phyloP scores from a whole-genome alignment of 2,329 filamentous ascomycete species.

The Fusarium anthophilum region DNA sequence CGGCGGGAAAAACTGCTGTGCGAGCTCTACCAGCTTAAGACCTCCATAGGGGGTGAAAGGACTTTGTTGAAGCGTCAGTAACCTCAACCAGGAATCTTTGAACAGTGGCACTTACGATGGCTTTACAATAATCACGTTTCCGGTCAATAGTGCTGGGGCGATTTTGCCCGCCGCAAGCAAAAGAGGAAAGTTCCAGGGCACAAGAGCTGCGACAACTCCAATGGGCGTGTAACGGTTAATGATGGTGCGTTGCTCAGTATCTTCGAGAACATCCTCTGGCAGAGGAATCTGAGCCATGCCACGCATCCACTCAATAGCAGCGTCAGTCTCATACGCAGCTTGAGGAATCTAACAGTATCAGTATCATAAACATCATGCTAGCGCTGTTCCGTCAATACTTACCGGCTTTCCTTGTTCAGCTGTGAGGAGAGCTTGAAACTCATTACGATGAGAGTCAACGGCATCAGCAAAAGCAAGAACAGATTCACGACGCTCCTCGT shows the following conservation, averaged over 20 bases:
- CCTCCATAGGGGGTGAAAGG: constrained; percentile 66
- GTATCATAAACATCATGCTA: fast-evolving
- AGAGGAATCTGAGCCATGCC: constrained; percentile 41
- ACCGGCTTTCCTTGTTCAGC: constrained; percentile 46
- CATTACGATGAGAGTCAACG: constrained; percentile 20
- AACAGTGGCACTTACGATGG: constrained; percentile 50
- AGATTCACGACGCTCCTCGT: constrained; percentile 31
- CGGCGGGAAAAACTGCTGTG: constrained; percentile 65
- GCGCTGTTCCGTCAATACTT: fast-evolving
- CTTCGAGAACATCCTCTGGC: constrained; percentile 51
- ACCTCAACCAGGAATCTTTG: fast-evolving
- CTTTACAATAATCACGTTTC: constrained; percentile 65
- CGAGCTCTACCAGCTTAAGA: constrained; percentile 69
- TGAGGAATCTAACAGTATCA: constrained; percentile 13
- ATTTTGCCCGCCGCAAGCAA: constrained; percentile 64
- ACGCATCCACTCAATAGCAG: constrained; percentile 41
- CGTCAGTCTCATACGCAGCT: constrained; percentile 38
- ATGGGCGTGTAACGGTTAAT: constrained; percentile 51
- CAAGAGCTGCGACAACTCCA: constrained; percentile 57
- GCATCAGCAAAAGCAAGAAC: constrained; percentile 40
- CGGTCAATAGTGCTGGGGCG: constrained; percentile 64
- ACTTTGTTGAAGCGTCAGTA: not conserved
- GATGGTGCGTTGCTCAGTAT: constrained; percentile 44
- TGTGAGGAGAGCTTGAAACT: constrained; percentile 38
- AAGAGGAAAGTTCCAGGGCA: constrained; percentile 67